Conservation (phyloP, 768 basidiomycete genomes). For the Leucocoprinus leucothites region DNA sequence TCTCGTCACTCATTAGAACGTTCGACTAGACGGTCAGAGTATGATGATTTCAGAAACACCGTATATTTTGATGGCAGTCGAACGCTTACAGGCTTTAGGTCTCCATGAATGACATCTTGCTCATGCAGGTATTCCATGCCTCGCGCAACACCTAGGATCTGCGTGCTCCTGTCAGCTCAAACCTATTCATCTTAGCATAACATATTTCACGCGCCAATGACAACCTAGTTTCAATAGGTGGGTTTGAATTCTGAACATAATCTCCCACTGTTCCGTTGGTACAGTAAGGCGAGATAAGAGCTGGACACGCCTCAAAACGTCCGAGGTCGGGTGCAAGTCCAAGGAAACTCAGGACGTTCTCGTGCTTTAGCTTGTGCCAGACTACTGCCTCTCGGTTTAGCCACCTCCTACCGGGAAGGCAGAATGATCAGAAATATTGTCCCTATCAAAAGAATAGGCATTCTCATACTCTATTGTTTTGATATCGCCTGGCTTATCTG, state of each 20-base stretch:
- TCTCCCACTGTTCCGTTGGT: not conserved
- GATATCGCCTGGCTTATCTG: no score
- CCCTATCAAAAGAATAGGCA: no score
- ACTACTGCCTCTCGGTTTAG: conserved; percentile 15
- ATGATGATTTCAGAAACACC: no score
- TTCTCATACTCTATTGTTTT: no score
- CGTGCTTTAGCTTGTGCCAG: conserved; percentile 14
- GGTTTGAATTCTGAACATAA: not conserved
- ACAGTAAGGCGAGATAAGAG: conserved; percentile 16
- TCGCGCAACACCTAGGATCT: conserved; percentile 14
- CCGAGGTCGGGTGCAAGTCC: conserved; percentile 2
- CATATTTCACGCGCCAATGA: conserved; percentile 7
- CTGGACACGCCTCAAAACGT: conserved; percentile 4
- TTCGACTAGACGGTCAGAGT: conserved; percentile 12
- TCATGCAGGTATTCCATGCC: conserved; percentile 18
- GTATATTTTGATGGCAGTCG: not conserved
- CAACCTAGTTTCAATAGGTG: conserved; percentile 8
- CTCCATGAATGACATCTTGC: conserved; percentile 15
- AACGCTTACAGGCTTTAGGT: conserved; percentile 14
- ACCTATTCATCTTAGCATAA: no score
- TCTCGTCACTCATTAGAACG: conserved; percentile 15
- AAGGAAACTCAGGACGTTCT: conserved; percentile 16
- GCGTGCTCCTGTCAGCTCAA: not conserved
- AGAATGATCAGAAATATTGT: no score
- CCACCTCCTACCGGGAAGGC: no score